These are phyloP conservation scores for Sindora glabra DNA, from an alignment of 306 rosid genomes.

Conservation along the genomic window DNA sequence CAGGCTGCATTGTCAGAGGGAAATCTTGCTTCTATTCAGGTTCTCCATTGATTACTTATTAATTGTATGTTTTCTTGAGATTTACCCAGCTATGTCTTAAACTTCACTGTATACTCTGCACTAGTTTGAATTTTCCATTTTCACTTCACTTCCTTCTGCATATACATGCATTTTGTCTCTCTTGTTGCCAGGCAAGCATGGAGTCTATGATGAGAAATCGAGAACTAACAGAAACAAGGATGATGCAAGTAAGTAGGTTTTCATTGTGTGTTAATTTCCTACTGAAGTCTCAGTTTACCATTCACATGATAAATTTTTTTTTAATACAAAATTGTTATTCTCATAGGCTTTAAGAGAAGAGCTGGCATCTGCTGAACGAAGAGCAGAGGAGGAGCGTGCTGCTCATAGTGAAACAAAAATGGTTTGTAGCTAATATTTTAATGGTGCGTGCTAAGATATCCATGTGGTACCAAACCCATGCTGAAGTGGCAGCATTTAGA, in stretches of 20 bases:
- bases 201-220: constrained; percentile 90
- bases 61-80: too few species aligned
- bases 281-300: background rate
- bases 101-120: too few species aligned
- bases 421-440: constrained; percentile 56
- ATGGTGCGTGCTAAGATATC: too few species aligned
- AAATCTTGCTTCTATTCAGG: constrained; percentile 89
- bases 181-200: constrained; percentile 71
- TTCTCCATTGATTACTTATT: constrained; percentile 26
- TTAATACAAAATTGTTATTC: background rate
- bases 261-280: too few species aligned
- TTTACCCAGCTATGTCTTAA: too few species aligned
- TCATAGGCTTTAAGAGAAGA: constrained; percentile 89
- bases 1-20: constrained; percentile 92
- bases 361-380: constrained; percentile 83
- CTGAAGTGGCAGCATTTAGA: too few species aligned
- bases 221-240: constrained; percentile 90
- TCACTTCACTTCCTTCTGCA: background rate
- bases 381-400: constrained; percentile 95
- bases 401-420: constrained; percentile 88
- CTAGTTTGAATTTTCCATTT: background rate
- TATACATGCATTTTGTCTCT: constrained; percentile 6
- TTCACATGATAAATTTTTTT: constrained; percentile 10
- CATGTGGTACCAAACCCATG: too few species aligned
- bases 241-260: constrained; percentile 99